Conservation (phyloP, 2,329 filamentous ascomycete genomes). For the Fusarium sp. region DNA sequence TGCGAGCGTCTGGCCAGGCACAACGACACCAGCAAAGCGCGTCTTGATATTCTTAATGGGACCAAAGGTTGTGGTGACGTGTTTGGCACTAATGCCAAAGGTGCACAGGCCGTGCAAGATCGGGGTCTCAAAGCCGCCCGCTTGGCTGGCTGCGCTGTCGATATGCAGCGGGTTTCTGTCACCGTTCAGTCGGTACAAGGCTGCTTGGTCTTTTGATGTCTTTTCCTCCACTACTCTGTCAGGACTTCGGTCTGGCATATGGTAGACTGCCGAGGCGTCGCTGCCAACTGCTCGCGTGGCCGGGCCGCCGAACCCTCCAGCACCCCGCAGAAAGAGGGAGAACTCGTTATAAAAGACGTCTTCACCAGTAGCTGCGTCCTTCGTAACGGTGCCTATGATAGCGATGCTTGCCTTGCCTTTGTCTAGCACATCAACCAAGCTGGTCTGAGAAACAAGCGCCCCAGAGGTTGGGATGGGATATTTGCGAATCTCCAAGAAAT, state of each 20-base stretch:
- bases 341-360: constrained; percentile 97
- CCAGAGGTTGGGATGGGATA: constrained; percentile 91
- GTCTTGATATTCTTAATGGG: constrained; percentile 93
- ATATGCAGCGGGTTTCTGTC: constrained; percentile 98
- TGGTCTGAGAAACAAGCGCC: constrained; percentile 81
- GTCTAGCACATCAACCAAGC: constrained; percentile 94
- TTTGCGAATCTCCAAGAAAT: constrained; percentile 95
- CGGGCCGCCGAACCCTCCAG: constrained; percentile 89
- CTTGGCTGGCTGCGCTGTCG: constrained; percentile 93
- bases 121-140: constrained; percentile 93
- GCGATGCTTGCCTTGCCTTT: constrained; percentile 93
- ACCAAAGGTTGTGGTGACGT: constrained; percentile 88
- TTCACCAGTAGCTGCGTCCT: constrained; percentile 87
- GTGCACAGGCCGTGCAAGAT: constrained; percentile 98
- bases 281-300: constrained; percentile 81
- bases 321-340: constrained; percentile 92
- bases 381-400: constrained; percentile 84
- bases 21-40: constrained; percentile 86
- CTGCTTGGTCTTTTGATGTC: constrained; percentile 92
- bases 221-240: constrained; percentile 88
- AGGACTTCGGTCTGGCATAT: constrained; percentile 84
- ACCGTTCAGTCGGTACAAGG: constrained; percentile 91
- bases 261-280: constrained; percentile 83
- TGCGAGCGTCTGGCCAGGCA: constrained; percentile 89
- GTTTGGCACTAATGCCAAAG: constrained; percentile 93